Base-by-base conservation (phyloP, 2,329 filamentous ascomycete species). In the Gliomastix tumulicola region DNA sequence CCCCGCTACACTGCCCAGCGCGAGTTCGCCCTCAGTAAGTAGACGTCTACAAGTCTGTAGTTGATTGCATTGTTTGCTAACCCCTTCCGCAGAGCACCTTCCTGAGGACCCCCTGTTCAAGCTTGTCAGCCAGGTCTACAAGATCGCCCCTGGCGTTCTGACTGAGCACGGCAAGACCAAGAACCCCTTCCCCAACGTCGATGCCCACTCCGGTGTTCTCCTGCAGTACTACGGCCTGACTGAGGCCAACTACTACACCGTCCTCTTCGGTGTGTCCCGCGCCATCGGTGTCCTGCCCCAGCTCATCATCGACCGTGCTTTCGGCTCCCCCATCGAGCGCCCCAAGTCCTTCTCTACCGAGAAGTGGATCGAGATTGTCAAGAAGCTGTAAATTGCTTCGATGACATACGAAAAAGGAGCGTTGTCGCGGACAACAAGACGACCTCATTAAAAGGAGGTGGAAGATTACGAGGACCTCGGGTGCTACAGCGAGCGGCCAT, bases 141-240 rank as follows among this genome's bases (percentile, higher is more conserved):
- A 98, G 87, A 97, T 98, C 56, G 92, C 92, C 48, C 92, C 92
- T 48, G 85, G 84, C 58, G 92, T 98, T 56, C 77, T 98, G 64
- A 98, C 92, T 50, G 88, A 98, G 82, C 92, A 98, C 76, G 92
- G 92, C 74, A 98, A 98, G 87, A 97, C 90, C 77, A 97, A 97
- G 86, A 96, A 97, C 85, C 90, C 90, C 50, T 97, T 78, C 79
- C 92, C 92, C 68, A 97, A 97, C 75, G 89, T 97, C 59, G 90
- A 97, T 60, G 89, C 90, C 59, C 92, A 97, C 84, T 96, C 89
- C 21, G 92, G 92, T 77, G 92, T 98, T 50, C 87, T 98, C 49
- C 87, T 98, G 54, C 92, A 98, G 76, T 92, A 98, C 84, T 98
- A 98, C 73, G 92, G 92, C 59, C 76, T 98, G 64, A 97, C 86